Evolutionary conservation across 2,329 filamentous ascomycete species (phyloP), one percentile per base, ranked within the genome.

Genomic region (Exophiala aquamarina): DNA sequence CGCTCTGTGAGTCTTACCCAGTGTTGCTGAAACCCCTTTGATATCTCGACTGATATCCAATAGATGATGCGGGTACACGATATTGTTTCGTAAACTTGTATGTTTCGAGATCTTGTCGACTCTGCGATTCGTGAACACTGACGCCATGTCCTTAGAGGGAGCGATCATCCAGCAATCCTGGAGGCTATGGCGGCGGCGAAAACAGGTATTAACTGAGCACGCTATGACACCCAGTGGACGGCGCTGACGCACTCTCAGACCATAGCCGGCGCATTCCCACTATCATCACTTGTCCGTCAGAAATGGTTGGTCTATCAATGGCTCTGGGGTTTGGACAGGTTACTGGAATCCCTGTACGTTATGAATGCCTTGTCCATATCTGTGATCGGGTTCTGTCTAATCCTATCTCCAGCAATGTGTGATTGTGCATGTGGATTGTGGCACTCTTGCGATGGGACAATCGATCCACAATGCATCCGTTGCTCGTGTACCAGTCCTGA

Each of bases 241-340:
- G 23, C 11, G 23, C 23, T 26, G 23, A 26, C 11, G 11, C 84
- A 17, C 81, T 87, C 59, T 78, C 78, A 47, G 83, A 87, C 60
- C 79, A 76, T 51, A 74, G 73, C 41, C 78, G 72, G 28, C 72
- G 77, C n/a, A 89, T 89, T 49, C 86, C 86, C 3, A 77, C 73
- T 43, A 85, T 89, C 49, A 84, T 89, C 45, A 90, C 86, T 18
- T 89, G 86, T 61, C 86, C 86, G 0, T 41, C 13, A 15, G 55
- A 88, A 82, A 90, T 90, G 86, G 86, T 90, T 8, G 87, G 87
- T 19, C 78, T 91, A 60, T 89, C 86, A 49, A 87, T 89, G 83
- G 87, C 87, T 9, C 86, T 91, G 63, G 87, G 87, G 37, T 90
- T 87, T 60, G 86, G 86, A 32, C 79, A 84, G 26, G 66, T 87